Evolutionary conservation across 441 rosid species (phyloP).

Genomic region (Eruca vesicaria): DNA sequence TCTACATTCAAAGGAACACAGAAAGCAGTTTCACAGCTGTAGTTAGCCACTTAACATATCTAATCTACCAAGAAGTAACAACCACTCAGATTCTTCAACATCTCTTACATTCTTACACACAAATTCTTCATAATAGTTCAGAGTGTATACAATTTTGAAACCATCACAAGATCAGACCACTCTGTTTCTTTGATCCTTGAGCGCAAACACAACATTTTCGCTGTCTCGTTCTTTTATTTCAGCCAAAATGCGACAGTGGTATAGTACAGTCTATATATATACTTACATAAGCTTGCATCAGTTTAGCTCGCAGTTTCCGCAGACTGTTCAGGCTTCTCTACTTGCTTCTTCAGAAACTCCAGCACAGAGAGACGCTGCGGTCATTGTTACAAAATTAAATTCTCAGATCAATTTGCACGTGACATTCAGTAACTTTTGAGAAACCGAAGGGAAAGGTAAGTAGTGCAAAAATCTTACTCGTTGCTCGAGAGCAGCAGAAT

Average conservation of each 20-base stretch:
- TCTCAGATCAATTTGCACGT: constrained; percentile 4
- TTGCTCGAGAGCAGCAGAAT: constrained; percentile 64
- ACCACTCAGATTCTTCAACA: neutral
- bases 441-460: neutral
- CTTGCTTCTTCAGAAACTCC: constrained; percentile 76
- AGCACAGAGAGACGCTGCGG: constrained; percentile 78
- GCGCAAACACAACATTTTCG: constrained; percentile 19
- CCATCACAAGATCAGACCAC: constrained; percentile 28
- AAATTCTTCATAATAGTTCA: constrained; percentile 4
- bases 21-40: neutral
- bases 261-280: constrained; percentile 1
- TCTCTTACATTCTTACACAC: neutral
- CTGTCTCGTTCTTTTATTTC: constrained; percentile 20
- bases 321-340: constrained; percentile 49
- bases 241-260: constrained; percentile 9
- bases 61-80: neutral
- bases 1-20: neutral
- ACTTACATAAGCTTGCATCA: constrained; percentile 3
- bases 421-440: neutral
- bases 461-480: constrained; percentile 49
- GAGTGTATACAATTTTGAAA: neutral
- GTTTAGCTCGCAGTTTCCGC: constrained; percentile 24
- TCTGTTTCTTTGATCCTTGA: constrained; percentile 8
- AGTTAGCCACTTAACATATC: neutral
- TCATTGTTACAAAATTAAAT: constrained; percentile 7